Conservation (phyloP, 2,329 filamentous ascomycete genomes). For the Coniella vitis region DNA sequence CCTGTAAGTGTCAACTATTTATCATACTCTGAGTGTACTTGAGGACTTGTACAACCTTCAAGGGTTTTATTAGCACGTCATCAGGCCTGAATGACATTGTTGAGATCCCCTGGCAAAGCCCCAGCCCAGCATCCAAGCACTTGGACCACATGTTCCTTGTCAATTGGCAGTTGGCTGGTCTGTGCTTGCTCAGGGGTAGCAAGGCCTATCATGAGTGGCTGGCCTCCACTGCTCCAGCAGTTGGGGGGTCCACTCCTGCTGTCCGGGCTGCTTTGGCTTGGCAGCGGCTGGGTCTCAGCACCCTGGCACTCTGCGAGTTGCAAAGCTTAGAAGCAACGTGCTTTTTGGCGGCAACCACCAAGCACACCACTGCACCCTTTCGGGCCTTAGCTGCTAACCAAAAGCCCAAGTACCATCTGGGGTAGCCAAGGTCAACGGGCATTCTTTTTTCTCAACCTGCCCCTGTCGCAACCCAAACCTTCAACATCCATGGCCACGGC, state of each 20-base stretch:
- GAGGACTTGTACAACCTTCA: no score
- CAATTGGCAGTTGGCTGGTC: neutral
- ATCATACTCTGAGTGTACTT: no score
- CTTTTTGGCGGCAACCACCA: neutral
- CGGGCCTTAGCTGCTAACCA: no score
- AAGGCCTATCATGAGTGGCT: neutral
- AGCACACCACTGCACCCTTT: neutral
- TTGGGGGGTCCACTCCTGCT: neutral
- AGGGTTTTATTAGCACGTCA: neutral
- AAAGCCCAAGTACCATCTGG: no score
- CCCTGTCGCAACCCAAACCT: no score
- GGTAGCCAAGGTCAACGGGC: no score
- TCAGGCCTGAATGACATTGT: neutral
- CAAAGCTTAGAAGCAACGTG: neutral
- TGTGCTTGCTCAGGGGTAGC: neutral
- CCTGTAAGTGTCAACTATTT: no score
- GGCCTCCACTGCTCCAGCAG: neutral
- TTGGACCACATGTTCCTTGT: slow-evolving; percentile 6
- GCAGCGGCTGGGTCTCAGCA: neutral
- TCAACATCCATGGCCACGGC: neutral
- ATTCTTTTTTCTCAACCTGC: no score
- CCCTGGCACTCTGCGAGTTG: neutral
- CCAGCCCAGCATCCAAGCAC: neutral
- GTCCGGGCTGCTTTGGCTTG: neutral
- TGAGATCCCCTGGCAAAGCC: no score